Evolutionary conservation across 2,329 filamentous ascomycete genomes (phyloP).

Genomic region (Sarocladiaceae sp.): DNA sequence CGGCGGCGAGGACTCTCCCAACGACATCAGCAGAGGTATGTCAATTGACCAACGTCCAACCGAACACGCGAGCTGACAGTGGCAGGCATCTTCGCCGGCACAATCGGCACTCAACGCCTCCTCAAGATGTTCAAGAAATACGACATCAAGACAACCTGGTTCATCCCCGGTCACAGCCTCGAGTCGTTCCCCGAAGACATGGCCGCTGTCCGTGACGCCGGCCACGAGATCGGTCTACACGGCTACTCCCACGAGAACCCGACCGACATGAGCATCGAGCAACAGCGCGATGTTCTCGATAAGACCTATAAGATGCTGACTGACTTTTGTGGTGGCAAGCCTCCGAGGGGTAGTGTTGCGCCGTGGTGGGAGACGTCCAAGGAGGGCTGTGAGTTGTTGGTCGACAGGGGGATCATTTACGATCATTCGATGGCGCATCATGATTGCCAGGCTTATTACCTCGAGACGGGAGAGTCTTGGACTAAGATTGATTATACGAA

Average conservation of each 20-base stretch:
- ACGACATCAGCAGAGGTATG: constrained; percentile 65
- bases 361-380: constrained; percentile 71
- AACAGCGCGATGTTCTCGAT: constrained; percentile 70
- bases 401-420: constrained; percentile 66
- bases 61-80: background rate
- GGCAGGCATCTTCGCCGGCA: constrained; percentile 62
- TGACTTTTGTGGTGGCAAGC: constrained; percentile 63
- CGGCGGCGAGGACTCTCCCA: constrained; percentile 66
- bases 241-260: constrained; percentile 75
- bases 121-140: constrained; percentile 70
- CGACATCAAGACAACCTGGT: constrained; percentile 61
- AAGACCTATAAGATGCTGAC: constrained; percentile 70
- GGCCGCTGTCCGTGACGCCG: constrained; percentile 39
- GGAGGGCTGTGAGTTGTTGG: constrained; percentile 61
- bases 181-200: constrained; percentile 45
- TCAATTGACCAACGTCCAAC: background rate
- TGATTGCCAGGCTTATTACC: constrained; percentile 60
- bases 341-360: constrained; percentile 66
- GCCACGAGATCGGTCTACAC: constrained; percentile 54
- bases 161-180: constrained; percentile 44
- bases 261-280: constrained; percentile 65
- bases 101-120: constrained; percentile 59
- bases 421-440: constrained; percentile 65
- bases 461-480: constrained; percentile 60
- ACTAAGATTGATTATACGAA: constrained; percentile 65